Conservation (phyloP, 495 filamentous ascomycete species). For the Friedmanniomyces simplex region DNA sequence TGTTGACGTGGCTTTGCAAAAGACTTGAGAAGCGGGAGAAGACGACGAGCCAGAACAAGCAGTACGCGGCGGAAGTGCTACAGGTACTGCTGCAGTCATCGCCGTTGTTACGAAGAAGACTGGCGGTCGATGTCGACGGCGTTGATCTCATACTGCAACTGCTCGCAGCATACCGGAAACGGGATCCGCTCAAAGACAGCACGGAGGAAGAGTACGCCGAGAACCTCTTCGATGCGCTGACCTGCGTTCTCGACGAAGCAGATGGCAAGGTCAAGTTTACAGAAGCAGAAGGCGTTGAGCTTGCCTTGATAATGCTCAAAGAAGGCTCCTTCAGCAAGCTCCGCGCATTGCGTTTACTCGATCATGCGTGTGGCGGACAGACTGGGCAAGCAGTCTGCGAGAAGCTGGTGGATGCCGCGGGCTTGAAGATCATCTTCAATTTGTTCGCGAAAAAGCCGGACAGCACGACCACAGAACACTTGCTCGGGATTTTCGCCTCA, state of each 20-base stretch:
- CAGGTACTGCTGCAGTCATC: slow-evolving; percentile 75
- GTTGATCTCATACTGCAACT: slow-evolving; percentile 74
- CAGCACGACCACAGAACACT: slow-evolving; percentile 60
- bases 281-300: slow-evolving; percentile 84
- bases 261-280: slow-evolving; percentile 73
- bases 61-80: slow-evolving; percentile 86
- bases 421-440: slow-evolving; percentile 73
- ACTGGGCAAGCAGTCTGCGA: slow-evolving; percentile 52
- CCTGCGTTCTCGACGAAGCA: slow-evolving; percentile 65
- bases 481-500: slow-evolving; percentile 80
- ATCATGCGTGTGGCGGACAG: slow-evolving; percentile 64
- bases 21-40: slow-evolving; percentile 56
- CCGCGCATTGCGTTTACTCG: slow-evolving; percentile 66
- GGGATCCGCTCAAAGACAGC: slow-evolving; percentile 74
- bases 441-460: slow-evolving; percentile 79
- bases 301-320: slow-evolving; percentile 78
- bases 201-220: slow-evolving; percentile 92
- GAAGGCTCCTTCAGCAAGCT: slow-evolving; percentile 72
- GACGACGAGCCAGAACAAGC: slow-evolving; percentile 74
- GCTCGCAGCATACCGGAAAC: slow-evolving; percentile 77
- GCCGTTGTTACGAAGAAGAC: slow-evolving; percentile 46
- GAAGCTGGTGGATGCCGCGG: slow-evolving; percentile 68
- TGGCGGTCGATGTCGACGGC: slow-evolving; percentile 47
- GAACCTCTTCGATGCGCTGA: slow-evolving; percentile 78
- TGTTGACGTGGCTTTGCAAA: slow-evolving; percentile 66